These are phyloP conservation scores for Picea abies DNA, from an alignment of 83 land plant genomes.

Conservation along the genomic window DNA sequence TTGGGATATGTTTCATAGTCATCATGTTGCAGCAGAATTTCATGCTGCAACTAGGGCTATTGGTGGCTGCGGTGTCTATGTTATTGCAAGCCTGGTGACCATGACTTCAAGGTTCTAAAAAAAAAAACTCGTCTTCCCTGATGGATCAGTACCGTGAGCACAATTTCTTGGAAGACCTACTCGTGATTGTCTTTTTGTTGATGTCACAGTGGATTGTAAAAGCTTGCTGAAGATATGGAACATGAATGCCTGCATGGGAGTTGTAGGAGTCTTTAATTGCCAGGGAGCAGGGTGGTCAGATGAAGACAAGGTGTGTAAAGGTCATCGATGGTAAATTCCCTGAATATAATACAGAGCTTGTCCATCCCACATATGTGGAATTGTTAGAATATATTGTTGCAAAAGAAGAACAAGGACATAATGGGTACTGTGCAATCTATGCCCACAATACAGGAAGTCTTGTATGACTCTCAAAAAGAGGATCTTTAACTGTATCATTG, in stretches of 20 bases:
- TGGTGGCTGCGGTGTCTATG: conserved; percentile 89
- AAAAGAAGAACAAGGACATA: conserved; percentile 36
- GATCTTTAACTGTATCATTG: too few species aligned
- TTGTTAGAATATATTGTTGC: conserved; percentile 16
- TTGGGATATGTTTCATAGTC: conserved; percentile 95
- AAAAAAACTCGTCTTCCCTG: conserved; percentile 81
- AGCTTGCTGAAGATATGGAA: conserved; percentile 92
- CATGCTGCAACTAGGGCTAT: conserved; percentile 86
- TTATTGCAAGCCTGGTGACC: conserved; percentile 80
- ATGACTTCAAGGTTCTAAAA: conserved; percentile 68
- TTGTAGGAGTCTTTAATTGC: too few species aligned
- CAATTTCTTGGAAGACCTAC: conserved; percentile 74
- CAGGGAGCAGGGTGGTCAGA: too few species aligned
- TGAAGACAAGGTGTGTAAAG: too few species aligned
- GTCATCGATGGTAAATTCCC: too few species aligned
- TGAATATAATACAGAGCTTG: too few species aligned
- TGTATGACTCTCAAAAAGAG: too few species aligned
- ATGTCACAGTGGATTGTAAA: conserved; percentile 64
- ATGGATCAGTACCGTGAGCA: conserved; percentile 79
- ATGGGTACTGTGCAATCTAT: conserved; percentile 46
- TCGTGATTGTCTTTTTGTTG: conserved; percentile 65
- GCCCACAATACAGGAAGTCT: conserved; percentile 32
- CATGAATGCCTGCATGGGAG: too few species aligned
- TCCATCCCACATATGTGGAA: too few species aligned
- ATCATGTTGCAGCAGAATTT: conserved; percentile 69